Conservation (phyloP, 345 rosid genomes). For the Erysimum cheiranthoides region DNA sequence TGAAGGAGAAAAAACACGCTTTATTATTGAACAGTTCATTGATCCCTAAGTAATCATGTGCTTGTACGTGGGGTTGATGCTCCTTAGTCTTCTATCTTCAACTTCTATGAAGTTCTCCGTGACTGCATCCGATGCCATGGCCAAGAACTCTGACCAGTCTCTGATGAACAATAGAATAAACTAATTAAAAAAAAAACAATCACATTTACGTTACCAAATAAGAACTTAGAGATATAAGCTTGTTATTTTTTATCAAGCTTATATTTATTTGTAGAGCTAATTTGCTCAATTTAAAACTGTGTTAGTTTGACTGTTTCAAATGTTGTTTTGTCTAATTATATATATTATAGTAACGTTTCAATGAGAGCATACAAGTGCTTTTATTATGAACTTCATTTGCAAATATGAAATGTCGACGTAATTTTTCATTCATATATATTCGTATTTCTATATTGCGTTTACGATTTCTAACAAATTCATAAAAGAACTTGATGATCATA, state of each 20-base stretch:
- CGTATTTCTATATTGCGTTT: neutral
- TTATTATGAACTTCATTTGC: conserved; percentile 5
- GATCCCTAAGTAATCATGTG: conserved; percentile 22
- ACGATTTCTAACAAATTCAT: neutral
- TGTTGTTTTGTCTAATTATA: neutral
- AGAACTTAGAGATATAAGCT: neutral
- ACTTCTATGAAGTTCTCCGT: conserved; percentile 62
- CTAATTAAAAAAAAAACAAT: neutral
- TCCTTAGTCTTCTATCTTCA: conserved; percentile 48
- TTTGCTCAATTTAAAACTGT: neutral
- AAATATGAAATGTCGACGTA: neutral
- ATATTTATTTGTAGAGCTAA: neutral
- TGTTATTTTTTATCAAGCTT: neutral
- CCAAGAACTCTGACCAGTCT: conserved; percentile 85
- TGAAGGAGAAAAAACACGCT: neutral
- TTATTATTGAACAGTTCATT: conserved; percentile 9
- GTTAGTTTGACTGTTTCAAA: neutral
- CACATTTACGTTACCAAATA: neutral
- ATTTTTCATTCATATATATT: neutral
- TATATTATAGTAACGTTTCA: neutral
- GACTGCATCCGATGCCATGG: conserved; percentile 69
- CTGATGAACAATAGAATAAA: conserved; percentile 47
- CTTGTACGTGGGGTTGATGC: conserved; percentile 43
- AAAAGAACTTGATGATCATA: neutral
- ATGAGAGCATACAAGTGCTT: neutral